A percentile compares a stretch with the other conserved stretches of the same genome.
These are phyloP conservation scores for Mycena chlorophos DNA, from an alignment of 768 basidiomycete species.

Conservation along the genomic window DNA sequence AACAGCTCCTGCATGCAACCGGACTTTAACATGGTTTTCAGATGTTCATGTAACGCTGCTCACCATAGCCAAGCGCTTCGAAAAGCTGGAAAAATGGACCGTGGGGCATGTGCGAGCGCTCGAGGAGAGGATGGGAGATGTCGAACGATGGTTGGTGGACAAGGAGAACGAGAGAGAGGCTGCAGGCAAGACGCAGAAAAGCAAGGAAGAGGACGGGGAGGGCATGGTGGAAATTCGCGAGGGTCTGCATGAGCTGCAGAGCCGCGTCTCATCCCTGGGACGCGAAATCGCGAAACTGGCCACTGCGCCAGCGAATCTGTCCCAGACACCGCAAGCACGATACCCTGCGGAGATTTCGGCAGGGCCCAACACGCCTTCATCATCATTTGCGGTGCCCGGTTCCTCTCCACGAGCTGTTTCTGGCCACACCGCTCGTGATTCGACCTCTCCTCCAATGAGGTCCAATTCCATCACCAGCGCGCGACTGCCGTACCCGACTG, in stretches of 20 bases:
- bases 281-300: constrained; percentile 78
- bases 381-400: constrained; percentile 27
- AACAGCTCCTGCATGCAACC: no score
- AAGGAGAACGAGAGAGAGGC: constrained; percentile 69
- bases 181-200: constrained; percentile 19
- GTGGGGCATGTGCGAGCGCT: constrained; percentile 85
- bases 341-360: constrained; percentile 17
- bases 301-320: constrained; percentile 46
- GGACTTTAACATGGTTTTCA: no score
- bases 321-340: constrained; percentile 20
- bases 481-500: constrained; percentile 78
- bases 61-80: constrained; percentile 75
- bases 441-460: constrained; percentile 62
- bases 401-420: constrained; percentile 33
- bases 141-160: constrained; percentile 87
- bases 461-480: constrained; percentile 44
- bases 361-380: constrained; percentile 25
- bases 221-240: constrained; percentile 57
- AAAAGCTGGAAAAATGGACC: constrained; percentile 89
- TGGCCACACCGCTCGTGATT: constrained; percentile 53
- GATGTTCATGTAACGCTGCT: constrained; percentile 76
- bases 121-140: constrained; percentile 90
- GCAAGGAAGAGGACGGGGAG: constrained; percentile 13
- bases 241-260: constrained; percentile 71
- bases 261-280: constrained; percentile 72